These are phyloP conservation scores for Debaryomyces robertsiae DNA, from an alignment of 1,139 yeast genomes.

Conservation along the genomic window DNA sequence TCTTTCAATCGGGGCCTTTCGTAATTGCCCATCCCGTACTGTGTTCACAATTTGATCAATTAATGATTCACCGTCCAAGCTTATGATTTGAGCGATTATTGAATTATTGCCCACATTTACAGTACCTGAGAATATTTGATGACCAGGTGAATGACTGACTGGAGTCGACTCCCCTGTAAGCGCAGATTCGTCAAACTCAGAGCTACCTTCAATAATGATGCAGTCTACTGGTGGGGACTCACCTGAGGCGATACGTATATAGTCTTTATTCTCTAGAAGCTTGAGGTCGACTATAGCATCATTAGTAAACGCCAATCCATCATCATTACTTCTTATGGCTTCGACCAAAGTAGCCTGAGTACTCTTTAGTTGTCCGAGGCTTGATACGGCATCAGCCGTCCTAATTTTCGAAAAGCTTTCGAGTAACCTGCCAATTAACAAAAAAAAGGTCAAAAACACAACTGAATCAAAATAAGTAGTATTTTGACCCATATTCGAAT, in stretches of 20 bases:
- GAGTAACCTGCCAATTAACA: conserved; percentile 67
- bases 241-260: conserved; percentile 60
- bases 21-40: conserved; percentile 73
- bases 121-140: conserved; percentile 73
- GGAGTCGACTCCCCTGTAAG: conserved; percentile 72
- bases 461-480: conserved; percentile 80
- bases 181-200: conserved; percentile 75
- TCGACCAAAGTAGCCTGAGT: conserved; percentile 53
- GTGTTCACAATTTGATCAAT: conserved; percentile 70
- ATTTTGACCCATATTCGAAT: conserved; percentile 45
- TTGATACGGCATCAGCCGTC: conserved; percentile 66
- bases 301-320: conserved; percentile 23
- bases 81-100: conserved; percentile 57
- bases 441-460: conserved; percentile 70
- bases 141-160: conserved; percentile 52
- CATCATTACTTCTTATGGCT: conserved; percentile 17
- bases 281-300: conserved; percentile 50
- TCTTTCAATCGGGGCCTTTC: conserved; percentile 75
- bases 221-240: conserved; percentile 77
- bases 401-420: conserved; percentile 67
- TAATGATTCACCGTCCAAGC: conserved; percentile 65
- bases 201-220: conserved; percentile 55
- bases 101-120: conserved; percentile 61
- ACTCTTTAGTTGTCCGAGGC: conserved; percentile 54
- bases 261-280: conserved; percentile 64